Percentiles rank a stretch among this genome's conserved stretches.
Conservation (phyloP, 257 asterid genomes). For the Nyctanthes arbortristis region DNA sequence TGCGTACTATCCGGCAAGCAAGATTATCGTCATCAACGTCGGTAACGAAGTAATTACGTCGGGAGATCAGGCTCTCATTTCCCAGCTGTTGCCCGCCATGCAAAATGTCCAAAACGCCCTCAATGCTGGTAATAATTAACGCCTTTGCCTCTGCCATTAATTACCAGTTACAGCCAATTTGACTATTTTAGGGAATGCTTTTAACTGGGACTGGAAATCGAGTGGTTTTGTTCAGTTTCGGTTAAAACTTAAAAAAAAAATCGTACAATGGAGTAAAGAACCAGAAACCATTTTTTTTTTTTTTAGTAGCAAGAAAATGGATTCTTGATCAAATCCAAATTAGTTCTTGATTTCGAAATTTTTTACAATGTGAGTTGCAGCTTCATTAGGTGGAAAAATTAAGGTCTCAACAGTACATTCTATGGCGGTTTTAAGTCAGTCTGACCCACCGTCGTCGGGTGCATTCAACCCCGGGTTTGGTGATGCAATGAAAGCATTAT, state of each 20-base stretch:
- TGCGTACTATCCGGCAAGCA: constrained; percentile 73
- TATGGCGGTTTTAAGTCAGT: constrained; percentile 48
- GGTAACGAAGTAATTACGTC: constrained; percentile 91
- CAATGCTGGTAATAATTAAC: constrained; percentile 54
- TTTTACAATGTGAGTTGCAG: constrained; percentile 25
- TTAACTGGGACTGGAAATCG: too few relatives aligned
- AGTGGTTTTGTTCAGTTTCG: too few relatives aligned
- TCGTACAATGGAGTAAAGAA: too few relatives aligned
- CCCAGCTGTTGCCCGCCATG: constrained; percentile 89
- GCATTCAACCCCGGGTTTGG: constrained; percentile 49
- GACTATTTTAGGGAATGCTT: not conserved
- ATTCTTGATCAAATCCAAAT: not conserved
- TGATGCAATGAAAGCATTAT: constrained; percentile 56
- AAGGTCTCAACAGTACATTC: constrained; percentile 60
- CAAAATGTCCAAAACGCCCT: constrained; percentile 97
- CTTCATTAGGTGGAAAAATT: constrained; percentile 47
- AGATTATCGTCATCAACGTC: constrained; percentile 69
- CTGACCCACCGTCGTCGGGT: constrained; percentile 62
- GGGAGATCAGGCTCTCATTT: constrained; percentile 51
- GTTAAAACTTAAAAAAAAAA: too few relatives aligned
- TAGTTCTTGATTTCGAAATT: not conserved
- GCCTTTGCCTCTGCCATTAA: not conserved
- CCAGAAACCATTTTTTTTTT: too few relatives aligned
- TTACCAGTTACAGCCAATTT: not conserved
- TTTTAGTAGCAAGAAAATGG: not conserved